Conservation (phyloP, 768 basidiomycete genomes). For the Amanita molliuscula region DNA sequence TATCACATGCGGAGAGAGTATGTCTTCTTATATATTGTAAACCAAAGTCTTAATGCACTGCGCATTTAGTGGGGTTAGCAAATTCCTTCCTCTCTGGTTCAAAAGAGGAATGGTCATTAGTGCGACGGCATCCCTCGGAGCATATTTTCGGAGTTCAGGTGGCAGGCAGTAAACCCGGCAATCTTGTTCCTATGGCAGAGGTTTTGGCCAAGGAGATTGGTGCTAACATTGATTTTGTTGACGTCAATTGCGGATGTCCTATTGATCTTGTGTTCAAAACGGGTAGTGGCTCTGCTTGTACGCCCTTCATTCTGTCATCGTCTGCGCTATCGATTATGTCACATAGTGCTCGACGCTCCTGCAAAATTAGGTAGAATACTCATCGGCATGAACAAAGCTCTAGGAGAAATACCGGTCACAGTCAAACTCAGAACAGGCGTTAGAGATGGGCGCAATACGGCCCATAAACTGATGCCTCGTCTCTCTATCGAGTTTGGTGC, state of each 20-base stretch:
- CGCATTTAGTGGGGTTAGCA: slow-evolving; percentile 73
- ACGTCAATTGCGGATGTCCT: slow-evolving; percentile 94
- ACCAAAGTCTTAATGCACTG: background rate
- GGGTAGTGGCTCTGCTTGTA: slow-evolving; percentile 85
- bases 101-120: slow-evolving; percentile 91
- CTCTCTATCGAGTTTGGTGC: slow-evolving; percentile 43
- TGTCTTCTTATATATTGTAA: slow-evolving; percentile 11
- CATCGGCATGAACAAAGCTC: slow-evolving; percentile 81
- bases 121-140: slow-evolving; percentile 83
- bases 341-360: slow-evolving; percentile 71
- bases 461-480: slow-evolving; percentile 87
- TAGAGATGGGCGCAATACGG: slow-evolving; percentile 75
- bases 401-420: slow-evolving; percentile 87
- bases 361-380: slow-evolving; percentile 80
- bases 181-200: slow-evolving; percentile 76
- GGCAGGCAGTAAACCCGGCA: slow-evolving; percentile 77
- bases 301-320: slow-evolving; percentile 19
- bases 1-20: slow-evolving; percentile 93
- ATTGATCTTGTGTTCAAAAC: slow-evolving; percentile 92
- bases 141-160: slow-evolving; percentile 85
- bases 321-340: background rate
- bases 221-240: slow-evolving; percentile 76
- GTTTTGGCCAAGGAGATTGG: slow-evolving; percentile 61
- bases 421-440: slow-evolving; percentile 91
- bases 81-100: slow-evolving; percentile 82